These are phyloP conservation scores for Wickerhamomyces sp. DNA, from an alignment of 1,139 yeast species.

Conservation along the genomic window DNA sequence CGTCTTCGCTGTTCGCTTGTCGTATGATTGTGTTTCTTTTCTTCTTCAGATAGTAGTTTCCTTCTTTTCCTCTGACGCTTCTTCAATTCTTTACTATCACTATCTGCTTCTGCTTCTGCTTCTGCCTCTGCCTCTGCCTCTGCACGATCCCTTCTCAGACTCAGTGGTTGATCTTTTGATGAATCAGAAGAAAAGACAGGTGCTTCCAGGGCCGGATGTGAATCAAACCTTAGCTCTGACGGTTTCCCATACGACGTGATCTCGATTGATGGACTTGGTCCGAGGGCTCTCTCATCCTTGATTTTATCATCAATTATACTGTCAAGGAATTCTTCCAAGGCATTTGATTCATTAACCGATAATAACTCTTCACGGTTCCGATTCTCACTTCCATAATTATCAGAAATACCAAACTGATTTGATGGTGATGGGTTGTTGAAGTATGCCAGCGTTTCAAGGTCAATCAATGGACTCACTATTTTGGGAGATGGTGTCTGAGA, in stretches of 20 bases:
- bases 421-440: constrained; percentile 1
- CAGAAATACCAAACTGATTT: background rate
- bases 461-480: constrained; percentile 6
- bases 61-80: constrained; percentile 27
- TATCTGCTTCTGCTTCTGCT: constrained; percentile 15
- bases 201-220: background rate
- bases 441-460: constrained; percentile 7
- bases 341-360: constrained; percentile 29
- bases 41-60: constrained; percentile 56
- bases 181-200: background rate
- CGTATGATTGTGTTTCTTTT: constrained; percentile 68
- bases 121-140: constrained; percentile 36
- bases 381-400: background rate
- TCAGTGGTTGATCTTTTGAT: constrained; percentile 1
- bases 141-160: constrained; percentile 32
- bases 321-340: constrained; percentile 34
- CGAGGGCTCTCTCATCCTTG: constrained; percentile 1
- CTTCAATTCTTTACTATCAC: constrained; percentile 27
- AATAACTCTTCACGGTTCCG: constrained; percentile 10
- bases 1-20: constrained; percentile 74
- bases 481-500: constrained; percentile 12
- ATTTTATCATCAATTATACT: constrained; percentile 31
- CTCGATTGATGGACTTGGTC: background rate
- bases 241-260: background rate
- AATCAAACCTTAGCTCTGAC: background rate